Base-by-base conservation (phyloP, 1,284 basidiomycete genomes). In the Ceratobasidium sp. region DNA sequence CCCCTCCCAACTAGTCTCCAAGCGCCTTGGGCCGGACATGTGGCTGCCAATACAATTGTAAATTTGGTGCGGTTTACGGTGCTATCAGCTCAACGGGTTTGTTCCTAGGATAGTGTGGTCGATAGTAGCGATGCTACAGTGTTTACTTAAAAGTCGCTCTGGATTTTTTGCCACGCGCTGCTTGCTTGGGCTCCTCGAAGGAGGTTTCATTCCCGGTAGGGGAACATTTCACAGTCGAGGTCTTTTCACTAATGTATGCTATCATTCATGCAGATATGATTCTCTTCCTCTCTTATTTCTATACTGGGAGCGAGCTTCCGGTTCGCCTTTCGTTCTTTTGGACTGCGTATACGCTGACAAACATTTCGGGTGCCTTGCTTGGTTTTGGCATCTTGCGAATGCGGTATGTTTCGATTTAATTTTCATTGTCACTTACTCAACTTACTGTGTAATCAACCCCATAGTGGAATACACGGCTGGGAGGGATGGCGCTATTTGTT, bases 1-100 rank as follows among this genome's bases (percentile, higher is more conserved):
- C 29, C 88, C 88, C n/a, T 88, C 87, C 1, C 88, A 89, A 71
- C 78, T 90, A 14, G 77, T 90, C 50, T 88, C 86, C 3, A 90
- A 89, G 76, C 80, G 85, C n/a, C 81, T 87, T 44, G 87, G 88
- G 2, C 85, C 87, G 1, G 87, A 89, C 75, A 79, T 84, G 27
- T 90, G 87, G 87, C 85, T 89, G 72, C 88, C 88, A 0, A 83
- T 79, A n/a, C 62, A 66, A 23, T 36, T 64, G 50, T 59, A 56
- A 70, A 36, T 50, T 6, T 30, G 4, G 0, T 42, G 29, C 19
- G 16, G 8, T 2, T 59, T 5, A 21, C 19, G 8, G 6, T 27
- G 44, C 2, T 56, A 57, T 75, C 72, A 59, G 71, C 57, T 27
- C 27, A 27, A 25, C 41, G 42, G 11, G 11, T 36, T 36, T 30